Base-by-base conservation (phyloP, 78 protist species). In the Dictyostelium firmibasis region DNA sequence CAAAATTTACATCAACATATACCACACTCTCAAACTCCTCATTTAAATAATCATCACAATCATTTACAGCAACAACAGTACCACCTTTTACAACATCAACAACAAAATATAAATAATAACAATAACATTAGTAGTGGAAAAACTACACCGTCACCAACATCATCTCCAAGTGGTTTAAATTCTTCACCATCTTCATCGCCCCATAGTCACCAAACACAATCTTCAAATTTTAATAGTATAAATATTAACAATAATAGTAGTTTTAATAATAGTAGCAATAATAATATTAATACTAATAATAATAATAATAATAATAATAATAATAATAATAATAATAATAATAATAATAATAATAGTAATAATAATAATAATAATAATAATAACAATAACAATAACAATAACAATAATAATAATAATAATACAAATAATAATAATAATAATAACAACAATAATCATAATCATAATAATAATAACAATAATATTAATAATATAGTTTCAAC, bases 1-100 rank as follows among this genome's bases (percentile, higher is more conserved):
- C 50, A 41, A 33, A 78, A 27, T 41, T 25, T 84, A 23, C 89
- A 84, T 75, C 67, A 36, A 29, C 67, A 84, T 84, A 25, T 38
- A 41, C 85, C 64, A 25, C 84, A 74, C 33, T 31, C 38, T 25
- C 75, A n/a, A 67, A 67, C 75, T 10, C 75, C 75, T 4, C 36
- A 18, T 74, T 33, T 33, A 74, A 35, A 29, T 31, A 60, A 60
- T 57, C 6, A 60, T 23, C 27, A 60, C 2, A 1, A 25, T 25
- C 31, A 64, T 25, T 16, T 16, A 50, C 62, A 72, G 14, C 78
- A 72, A 36, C 83, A 41, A 18, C 47, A 36, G n/a, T 29, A 77
- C 2, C 62, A 31, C 44, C 4, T 35, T 1, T 18, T 10, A 50
- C n/a, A 50, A 50, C 16, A 47, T 11, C 16, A 47, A 47, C n/a